Conservation (phyloP, 1,284 basidiomycete species). For the Pseudozyma tsukubaensis region DNA sequence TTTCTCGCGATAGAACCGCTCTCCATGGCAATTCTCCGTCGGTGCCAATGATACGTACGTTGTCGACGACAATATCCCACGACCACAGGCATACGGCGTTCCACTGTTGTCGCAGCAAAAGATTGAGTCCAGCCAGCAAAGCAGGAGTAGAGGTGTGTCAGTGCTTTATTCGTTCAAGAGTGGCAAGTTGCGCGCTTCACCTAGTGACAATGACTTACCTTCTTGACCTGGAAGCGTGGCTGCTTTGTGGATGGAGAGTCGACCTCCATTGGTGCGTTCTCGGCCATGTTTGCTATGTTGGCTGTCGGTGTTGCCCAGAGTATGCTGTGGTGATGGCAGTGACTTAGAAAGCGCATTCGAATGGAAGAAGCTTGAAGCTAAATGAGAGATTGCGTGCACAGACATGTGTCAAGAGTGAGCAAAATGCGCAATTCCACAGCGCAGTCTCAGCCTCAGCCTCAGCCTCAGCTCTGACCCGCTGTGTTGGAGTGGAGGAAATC, state of each 20-base stretch:
- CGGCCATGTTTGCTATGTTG: slow-evolving; percentile 21
- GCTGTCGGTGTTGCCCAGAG: background rate
- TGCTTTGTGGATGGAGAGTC: slow-evolving; percentile 53
- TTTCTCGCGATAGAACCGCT: too few relatives aligned
- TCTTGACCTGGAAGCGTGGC: slow-evolving; percentile 67
- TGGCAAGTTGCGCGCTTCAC: background rate
- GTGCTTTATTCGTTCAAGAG: background rate
- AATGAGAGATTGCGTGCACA: slow-evolving; percentile 12
- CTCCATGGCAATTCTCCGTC: too few relatives aligned
- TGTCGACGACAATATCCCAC: slow-evolving; percentile 68
- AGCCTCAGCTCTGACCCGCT: too few relatives aligned
- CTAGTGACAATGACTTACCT: slow-evolving; percentile 52
- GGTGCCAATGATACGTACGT: slow-evolving; percentile 49
- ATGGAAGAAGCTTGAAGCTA: background rate
- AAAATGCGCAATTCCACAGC: too few relatives aligned
- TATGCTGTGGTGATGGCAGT: slow-evolving; percentile 10
- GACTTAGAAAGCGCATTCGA: slow-evolving; percentile 1
- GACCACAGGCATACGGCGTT: slow-evolving; percentile 67
- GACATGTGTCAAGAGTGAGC: background rate
- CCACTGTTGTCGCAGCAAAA: slow-evolving; percentile 51
- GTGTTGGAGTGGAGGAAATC: slow-evolving; percentile 9
- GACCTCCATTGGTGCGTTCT: slow-evolving; percentile 59
- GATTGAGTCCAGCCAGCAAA: background rate
- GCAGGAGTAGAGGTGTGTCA: background rate
- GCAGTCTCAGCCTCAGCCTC: too few relatives aligned